Conservation (phyloP, 495 filamentous ascomycete species). For the Evansstolkia leycettana region DNA sequence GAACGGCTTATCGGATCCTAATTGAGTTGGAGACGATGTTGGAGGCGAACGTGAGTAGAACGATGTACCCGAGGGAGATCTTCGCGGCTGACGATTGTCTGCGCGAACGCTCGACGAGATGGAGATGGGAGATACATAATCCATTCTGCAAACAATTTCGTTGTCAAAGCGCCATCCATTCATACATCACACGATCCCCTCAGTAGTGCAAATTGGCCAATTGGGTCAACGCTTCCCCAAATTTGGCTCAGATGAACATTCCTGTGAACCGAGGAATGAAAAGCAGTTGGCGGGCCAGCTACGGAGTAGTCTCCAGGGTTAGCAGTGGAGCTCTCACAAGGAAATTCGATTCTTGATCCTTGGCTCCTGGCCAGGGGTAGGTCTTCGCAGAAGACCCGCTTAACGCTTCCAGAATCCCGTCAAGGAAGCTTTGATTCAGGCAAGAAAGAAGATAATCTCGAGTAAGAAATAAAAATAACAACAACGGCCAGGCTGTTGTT, state of each 20-base stretch:
- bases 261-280: slow-evolving; percentile 1
- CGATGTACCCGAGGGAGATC: background rate
- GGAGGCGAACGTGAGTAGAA: slow-evolving; percentile 1
- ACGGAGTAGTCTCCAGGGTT: background rate
- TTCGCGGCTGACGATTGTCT: background rate
- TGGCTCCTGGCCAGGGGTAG: too few species aligned
- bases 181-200: background rate
- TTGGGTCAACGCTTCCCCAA: background rate
- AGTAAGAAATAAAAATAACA: too few species aligned
- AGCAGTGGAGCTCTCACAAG: background rate
- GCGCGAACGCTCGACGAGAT: background rate
- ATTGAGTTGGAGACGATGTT: slow-evolving; percentile 4
- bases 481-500: too few species aligned
- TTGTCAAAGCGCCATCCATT: background rate
- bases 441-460: slow-evolving; percentile 3
- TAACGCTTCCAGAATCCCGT: background rate
- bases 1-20: slow-evolving; percentile 5
- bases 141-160: background rate
- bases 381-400: too few species aligned
- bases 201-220: background rate
- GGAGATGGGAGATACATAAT: background rate
- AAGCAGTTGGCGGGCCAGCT: background rate
- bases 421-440: background rate
- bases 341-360: too few species aligned
- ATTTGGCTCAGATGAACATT: background rate